Evolutionary conservation across 163 green algal genomes (phyloP).

Genomic region (Chlamydomonas reinhardtii): DNA sequence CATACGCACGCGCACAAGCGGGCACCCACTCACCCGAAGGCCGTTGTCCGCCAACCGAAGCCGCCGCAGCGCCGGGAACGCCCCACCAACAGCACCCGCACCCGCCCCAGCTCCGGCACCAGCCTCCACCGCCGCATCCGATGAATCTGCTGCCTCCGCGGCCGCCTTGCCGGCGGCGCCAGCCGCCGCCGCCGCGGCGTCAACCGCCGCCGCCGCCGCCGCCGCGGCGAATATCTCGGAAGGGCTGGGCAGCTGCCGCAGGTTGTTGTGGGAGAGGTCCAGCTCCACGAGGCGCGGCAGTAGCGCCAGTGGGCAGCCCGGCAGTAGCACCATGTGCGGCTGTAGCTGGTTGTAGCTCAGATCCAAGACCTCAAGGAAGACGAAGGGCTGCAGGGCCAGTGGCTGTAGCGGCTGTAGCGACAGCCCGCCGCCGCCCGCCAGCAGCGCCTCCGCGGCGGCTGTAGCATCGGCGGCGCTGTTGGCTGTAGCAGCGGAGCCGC

Average conservation of each 20-base stretch:
- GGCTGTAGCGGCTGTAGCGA: not conserved
- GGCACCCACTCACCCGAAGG: conserved; percentile 7
- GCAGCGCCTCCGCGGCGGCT: not conserved
- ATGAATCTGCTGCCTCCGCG: no score
- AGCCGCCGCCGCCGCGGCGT: no score
- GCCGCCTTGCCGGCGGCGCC: not conserved
- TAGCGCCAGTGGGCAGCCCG: conserved; percentile 17
- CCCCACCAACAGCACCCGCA: not conserved
- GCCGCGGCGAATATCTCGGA: not conserved
- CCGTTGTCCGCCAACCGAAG: conserved; percentile 37
- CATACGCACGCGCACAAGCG: not conserved
- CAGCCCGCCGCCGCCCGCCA: no score
- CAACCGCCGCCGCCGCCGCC: conserved; percentile 10
- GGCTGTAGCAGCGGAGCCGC: not conserved
- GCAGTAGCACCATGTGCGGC: conserved; percentile 27
- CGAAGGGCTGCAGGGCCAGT: not conserved
- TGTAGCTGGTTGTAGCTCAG: conserved; percentile 37
- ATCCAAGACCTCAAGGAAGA: conserved; percentile 26
- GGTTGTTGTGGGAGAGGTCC: conserved; percentile 32
- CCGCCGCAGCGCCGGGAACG: conserved; percentile 34
- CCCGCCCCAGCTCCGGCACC: not conserved
- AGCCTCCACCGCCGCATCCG: not conserved
- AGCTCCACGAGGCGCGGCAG: conserved; percentile 35
- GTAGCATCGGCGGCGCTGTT: not conserved
- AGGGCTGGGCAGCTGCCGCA: conserved; percentile 26